Evolutionary conservation across 805 yeast species (phyloP), one percentile per base, ranked within the genome.

Genomic region (Metschnikowia aberdeeniae): DNA sequence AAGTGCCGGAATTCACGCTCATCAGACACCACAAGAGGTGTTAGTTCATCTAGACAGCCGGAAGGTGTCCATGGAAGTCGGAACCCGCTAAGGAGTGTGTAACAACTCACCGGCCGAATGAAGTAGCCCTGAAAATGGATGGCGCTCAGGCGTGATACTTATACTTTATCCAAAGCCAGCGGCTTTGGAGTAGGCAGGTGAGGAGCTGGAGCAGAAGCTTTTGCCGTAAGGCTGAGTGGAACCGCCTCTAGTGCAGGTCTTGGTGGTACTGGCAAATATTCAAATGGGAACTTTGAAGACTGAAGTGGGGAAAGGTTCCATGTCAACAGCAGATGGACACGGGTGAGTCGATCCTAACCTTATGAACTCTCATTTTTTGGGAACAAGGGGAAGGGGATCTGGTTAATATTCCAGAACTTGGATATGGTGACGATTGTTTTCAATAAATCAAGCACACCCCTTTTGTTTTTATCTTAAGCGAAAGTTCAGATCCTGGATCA

Each of bases 11-110:
- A 38, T 66, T 59, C 64, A 64, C 68, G 69, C 72, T 65, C 66
- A 65, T 66, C 67, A 64, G 68, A 65, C 66, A 63, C 70, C 72
- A 66, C 70, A 67, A 67, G 63, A 65, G 70, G 72, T 66, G 35
- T 33, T 33, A 33, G 70, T 66, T 67, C 42, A 29, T 38, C 42
- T 38, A 38, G 42, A 38, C 28, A 38, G 42, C 42, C 42, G 42
- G 42, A 38, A 35, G 42, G 24, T 22, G 27, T 13, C 27, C 28
- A 17, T 63, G 62, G 68, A 69, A 67, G 73, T 65, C 63, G 75
- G 76, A 69, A 74, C 71, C 76, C 77, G 75, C 77, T 72, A 73
- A 73, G 78, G 77, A 71, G 68, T 71, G 73, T 66, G 71, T 63
- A 61, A 65, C 66, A 64, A 71, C 76, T 72, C 77, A 73, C 78